phyloP scores from a whole-genome alignment of 257 asterid genomes.

The Handroanthus guayacan region DNA sequence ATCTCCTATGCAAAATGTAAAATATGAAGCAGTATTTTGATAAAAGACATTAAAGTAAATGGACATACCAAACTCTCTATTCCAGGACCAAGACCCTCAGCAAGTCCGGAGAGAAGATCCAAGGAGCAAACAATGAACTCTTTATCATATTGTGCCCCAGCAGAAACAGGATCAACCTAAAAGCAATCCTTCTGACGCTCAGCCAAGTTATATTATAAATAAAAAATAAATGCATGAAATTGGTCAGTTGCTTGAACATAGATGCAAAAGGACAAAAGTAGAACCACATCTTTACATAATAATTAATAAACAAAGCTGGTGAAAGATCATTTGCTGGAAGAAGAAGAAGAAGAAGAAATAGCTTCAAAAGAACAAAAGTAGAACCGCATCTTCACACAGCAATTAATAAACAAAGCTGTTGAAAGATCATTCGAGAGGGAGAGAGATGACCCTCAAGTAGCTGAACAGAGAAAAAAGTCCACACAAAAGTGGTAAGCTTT shows the following conservation, averaged over 20 bases:
- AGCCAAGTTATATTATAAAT: slow-evolving; percentile 12
- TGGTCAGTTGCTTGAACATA: background rate
- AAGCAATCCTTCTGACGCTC: slow-evolving; percentile 29
- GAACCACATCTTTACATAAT: background rate
- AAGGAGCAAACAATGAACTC: slow-evolving; percentile 77
- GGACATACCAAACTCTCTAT: slow-evolving; percentile 73
- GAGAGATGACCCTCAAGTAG: slow-evolving; percentile 1
- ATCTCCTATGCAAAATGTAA: background rate
- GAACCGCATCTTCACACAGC: too few species aligned
- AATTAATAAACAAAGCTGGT: background rate
- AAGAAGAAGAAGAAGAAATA: background rate
- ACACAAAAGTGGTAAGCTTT: background rate
- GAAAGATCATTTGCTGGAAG: background rate
- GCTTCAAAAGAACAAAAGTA: background rate
- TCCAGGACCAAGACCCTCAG: slow-evolving; percentile 82
- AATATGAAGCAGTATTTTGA: background rate
- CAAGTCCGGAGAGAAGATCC: slow-evolving; percentile 84
- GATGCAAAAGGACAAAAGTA: background rate
- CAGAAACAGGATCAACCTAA: slow-evolving; percentile 70
- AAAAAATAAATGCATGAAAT: background rate
- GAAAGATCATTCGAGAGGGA: too few species aligned
- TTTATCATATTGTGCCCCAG: slow-evolving; percentile 74
- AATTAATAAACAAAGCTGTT: too few species aligned
- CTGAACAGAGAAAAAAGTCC: slow-evolving; percentile 11
- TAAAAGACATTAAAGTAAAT: slow-evolving; percentile 22